These are phyloP conservation scores for Solanum tarijense DNA, from an alignment of 257 asterid species.

Conservation along the genomic window DNA sequence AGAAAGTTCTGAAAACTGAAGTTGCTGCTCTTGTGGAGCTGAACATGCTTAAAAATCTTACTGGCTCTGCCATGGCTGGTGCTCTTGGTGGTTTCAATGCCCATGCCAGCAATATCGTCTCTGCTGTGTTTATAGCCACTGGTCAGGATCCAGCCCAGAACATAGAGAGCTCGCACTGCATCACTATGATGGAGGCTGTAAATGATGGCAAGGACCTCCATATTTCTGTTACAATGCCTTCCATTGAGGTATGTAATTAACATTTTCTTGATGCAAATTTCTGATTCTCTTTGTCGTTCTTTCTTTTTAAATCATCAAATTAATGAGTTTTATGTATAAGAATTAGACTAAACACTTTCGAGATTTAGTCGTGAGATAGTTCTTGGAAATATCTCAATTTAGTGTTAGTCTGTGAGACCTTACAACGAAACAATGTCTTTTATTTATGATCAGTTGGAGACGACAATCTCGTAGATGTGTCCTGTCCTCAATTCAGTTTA, in stretches of 20 bases:
- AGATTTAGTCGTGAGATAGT: not conserved
- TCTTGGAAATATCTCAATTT: not conserved
- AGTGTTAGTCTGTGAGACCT: not conserved
- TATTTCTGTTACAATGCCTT: slow-evolving; percentile 46
- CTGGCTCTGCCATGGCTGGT: slow-evolving; percentile 48
- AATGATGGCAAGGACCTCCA: slow-evolving; percentile 43
- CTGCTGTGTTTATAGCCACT: slow-evolving; percentile 37
- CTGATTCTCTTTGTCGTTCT: not conserved
- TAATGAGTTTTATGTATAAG: not conserved
- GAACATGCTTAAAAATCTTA: slow-evolving; percentile 40
- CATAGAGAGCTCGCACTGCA: slow-evolving; percentile 45
- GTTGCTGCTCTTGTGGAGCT: slow-evolving; percentile 43
- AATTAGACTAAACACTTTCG: not conserved
- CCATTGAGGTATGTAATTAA: slow-evolving; percentile 28
- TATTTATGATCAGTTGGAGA: not conserved
- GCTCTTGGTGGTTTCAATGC: slow-evolving; percentile 53
- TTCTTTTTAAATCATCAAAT: not conserved
- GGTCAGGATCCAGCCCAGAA: slow-evolving; percentile 55
- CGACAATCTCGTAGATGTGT: not conserved
- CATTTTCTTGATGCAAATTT: not conserved
- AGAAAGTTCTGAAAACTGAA: slow-evolving; percentile 33
- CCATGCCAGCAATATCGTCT: slow-evolving; percentile 41
- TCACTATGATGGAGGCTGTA: slow-evolving; percentile 45
- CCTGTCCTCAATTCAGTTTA: not conserved
- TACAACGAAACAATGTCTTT: not conserved